Base-by-base conservation (phyloP, 768 basidiomycete species). In the Macrolepiota dolichaula region DNA sequence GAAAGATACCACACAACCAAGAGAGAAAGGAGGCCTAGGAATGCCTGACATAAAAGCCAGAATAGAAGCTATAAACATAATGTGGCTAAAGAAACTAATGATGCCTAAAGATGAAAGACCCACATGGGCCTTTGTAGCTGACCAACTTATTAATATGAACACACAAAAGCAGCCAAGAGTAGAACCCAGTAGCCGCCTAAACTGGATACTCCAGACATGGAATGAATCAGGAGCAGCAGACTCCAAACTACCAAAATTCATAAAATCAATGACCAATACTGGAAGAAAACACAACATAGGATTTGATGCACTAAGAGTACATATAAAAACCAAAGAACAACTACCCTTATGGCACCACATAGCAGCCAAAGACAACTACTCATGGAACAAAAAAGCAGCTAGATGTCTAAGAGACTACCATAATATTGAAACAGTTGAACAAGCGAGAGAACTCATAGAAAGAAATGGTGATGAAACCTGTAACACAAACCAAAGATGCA, bases 31-130 rank as follows among this genome's bases (percentile, higher is more conserved):
- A 13, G 72, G 72, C 0, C 27, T 57, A 15, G 63, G 53, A 1
- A 38, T 72, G 0, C 64, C 70, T 0, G 65, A 74, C 51, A 50
- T 74, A 0, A n/a, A 55, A 32, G 55, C 63, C 0, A 47, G 70
- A 12, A 71, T 70, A 13, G 58, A 70, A 32, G 69, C 70, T 0
- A 68, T 70, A 9, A 44, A 65, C 7, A 2, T 72, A 0, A 72
- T 65, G 51, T 68, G 65, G 36, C 35, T 71, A 0, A 62, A 70
- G 15, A 37, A 51, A 15, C 72, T 67, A 64, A 66, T 71, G 0
- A 55, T 63, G 10, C 29, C 67, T 0, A 32, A 25, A 7, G 13
- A 65, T 4, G 0, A 42, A 37, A 5, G 50, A 68, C 11, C 72
- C 62, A n/a, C 64, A 70, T 60, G 65, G 62, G 3, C 62, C 62